Evolutionary conservation across 306 rosid species (phyloP).

Genomic region (Sechiopsis laciniata): DNA sequence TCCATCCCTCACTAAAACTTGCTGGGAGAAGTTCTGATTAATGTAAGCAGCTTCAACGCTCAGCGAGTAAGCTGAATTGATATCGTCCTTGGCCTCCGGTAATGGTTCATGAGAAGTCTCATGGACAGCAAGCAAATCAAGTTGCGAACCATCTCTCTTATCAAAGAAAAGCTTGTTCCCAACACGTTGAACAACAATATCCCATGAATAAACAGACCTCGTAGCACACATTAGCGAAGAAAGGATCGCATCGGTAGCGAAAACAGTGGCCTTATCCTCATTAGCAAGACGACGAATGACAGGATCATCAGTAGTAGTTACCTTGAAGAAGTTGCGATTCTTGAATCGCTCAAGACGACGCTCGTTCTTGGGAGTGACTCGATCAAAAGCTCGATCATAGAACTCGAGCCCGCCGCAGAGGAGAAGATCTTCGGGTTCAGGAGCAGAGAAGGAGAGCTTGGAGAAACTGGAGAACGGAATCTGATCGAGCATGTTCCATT

Average conservation of each 20-base stretch:
- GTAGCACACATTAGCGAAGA: constrained; percentile 87
- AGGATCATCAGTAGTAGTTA: constrained; percentile 86
- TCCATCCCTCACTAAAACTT: constrained; percentile 68
- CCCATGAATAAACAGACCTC: constrained; percentile 90
- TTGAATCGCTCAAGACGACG: constrained; percentile 78
- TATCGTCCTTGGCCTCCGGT: constrained; percentile 92
- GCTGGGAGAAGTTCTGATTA: constrained; percentile 91
- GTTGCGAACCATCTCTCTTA: constrained; percentile 84
- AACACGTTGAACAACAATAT: constrained; percentile 76
- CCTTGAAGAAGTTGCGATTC: constrained; percentile 79
- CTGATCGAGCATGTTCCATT: constrained; percentile 95
- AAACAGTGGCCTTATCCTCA: constrained; percentile 83
- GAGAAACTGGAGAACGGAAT: constrained; percentile 86
- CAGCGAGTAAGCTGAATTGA: constrained; percentile 69
- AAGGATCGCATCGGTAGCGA: constrained; percentile 73
- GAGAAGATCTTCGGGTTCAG: constrained; percentile 79
- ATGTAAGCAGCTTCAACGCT: constrained; percentile 83
- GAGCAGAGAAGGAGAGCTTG: constrained; percentile 71
- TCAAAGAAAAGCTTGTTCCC: constrained; percentile 89
- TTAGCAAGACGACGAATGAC: constrained; percentile 74
- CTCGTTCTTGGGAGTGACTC: constrained; percentile 72
- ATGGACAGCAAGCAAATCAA: constrained; percentile 81
- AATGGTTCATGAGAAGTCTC: constrained; percentile 92
- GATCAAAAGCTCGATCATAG: constrained; percentile 67
- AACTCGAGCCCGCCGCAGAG: constrained; percentile 72